A percentile compares a stretch with the other conserved stretches of the same genome.
Evolutionary conservation across 2,329 filamentous ascomycete genomes (phyloP).

Genomic region (Aspergillus ibericus): DNA sequence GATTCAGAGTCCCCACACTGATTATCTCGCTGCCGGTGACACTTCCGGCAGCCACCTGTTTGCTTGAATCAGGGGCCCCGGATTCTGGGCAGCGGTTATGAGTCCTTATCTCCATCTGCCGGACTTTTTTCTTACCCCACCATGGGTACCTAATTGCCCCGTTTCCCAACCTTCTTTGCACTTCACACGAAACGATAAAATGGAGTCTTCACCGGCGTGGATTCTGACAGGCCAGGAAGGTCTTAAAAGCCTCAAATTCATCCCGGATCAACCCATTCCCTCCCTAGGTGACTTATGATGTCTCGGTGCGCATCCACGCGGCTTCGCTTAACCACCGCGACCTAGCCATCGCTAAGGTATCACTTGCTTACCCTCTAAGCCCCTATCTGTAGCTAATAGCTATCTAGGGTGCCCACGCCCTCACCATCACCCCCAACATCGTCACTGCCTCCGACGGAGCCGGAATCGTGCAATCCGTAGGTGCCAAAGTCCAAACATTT

Average conservation of each 20-base stretch:
- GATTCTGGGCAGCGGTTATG: too few relatives aligned
- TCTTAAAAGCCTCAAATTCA: constrained; percentile 49
- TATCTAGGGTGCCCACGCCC: constrained; percentile 39
- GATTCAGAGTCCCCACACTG: too few relatives aligned
- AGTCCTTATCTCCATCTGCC: too few relatives aligned
- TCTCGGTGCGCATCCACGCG: constrained; percentile 60
- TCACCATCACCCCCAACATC: constrained; percentile 45
- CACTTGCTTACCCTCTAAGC: constrained; percentile 28
- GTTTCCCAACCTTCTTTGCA: too few relatives aligned
- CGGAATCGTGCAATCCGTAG: constrained; percentile 46
- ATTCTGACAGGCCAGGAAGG: constrained; percentile 34
- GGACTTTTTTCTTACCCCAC: too few relatives aligned
- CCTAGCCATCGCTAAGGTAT: constrained; percentile 34
- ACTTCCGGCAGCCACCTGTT: too few relatives aligned
- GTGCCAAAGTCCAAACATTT: constrained; percentile 53
- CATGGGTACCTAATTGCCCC: too few relatives aligned
- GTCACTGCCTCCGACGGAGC: constrained; percentile 44
- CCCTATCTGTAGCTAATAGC: constrained; percentile 29
- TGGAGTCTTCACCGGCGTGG: constrained; percentile 12
- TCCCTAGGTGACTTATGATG: constrained; percentile 63
- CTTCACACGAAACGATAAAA: neutral
- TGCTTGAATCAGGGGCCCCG: too few relatives aligned
- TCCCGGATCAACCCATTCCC: constrained; percentile 54
- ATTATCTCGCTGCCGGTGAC: too few relatives aligned
- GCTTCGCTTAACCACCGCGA: constrained; percentile 46